A percentile compares a stretch with the other conserved stretches of the same genome.
phyloP scores from a whole-genome alignment of 2,329 filamentous ascomycete genomes.

The Fusarium nisikadoi region DNA sequence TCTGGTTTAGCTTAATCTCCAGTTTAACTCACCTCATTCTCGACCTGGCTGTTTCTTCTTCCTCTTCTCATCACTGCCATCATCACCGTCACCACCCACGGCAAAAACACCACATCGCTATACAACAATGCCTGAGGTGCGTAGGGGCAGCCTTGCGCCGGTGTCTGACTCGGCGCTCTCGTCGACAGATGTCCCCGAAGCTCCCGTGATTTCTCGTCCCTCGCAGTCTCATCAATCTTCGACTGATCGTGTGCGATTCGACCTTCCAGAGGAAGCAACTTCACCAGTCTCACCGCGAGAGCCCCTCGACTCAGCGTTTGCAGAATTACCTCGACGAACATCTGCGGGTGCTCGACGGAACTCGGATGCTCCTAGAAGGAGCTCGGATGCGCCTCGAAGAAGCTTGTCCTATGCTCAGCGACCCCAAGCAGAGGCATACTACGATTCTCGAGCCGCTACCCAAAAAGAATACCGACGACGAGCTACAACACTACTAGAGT shows the following conservation, averaged over 20 bases:
- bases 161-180: slow-evolving; percentile 37
- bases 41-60: neutral
- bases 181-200: slow-evolving; percentile 24
- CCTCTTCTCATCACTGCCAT: neutral
- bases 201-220: slow-evolving; percentile 18
- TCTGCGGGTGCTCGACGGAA: slow-evolving; percentile 28
- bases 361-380: slow-evolving; percentile 40
- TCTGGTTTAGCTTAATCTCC: neutral
- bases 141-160: slow-evolving; percentile 42
- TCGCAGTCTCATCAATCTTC: slow-evolving; percentile 28
- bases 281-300: slow-evolving; percentile 16
- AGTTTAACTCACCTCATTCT: neutral
- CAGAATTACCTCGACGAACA: slow-evolving; percentile 24
- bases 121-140: slow-evolving; percentile 46
- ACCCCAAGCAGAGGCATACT: slow-evolving; percentile 51
- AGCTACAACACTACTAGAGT: slow-evolving; percentile 51
- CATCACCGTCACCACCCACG: neutral
- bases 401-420: slow-evolving; percentile 52
- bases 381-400: slow-evolving; percentile 40
- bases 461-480: slow-evolving; percentile 50
- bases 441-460: slow-evolving; percentile 54
- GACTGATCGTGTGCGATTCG: slow-evolving; percentile 32
- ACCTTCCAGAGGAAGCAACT: slow-evolving; percentile 16
- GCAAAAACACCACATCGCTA: neutral
- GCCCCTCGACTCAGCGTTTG: slow-evolving; percentile 24